These are phyloP conservation scores for Astrothelium macrocarpum DNA, from an alignment of 495 filamentous ascomycete species.

Conservation along the genomic window DNA sequence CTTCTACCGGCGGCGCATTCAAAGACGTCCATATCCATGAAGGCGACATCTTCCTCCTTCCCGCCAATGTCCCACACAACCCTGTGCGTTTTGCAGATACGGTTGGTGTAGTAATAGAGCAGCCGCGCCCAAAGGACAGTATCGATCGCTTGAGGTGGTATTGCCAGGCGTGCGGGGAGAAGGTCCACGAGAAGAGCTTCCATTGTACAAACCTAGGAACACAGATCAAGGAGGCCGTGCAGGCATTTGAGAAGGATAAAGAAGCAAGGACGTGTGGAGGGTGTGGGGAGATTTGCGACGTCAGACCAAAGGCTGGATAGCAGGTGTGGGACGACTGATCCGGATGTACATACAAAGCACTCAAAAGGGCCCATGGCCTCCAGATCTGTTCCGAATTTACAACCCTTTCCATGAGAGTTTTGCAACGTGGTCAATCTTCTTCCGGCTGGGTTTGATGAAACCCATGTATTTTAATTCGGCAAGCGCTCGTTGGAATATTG, in stretches of 20 bases:
- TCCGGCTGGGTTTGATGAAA: slow-evolving; percentile 78
- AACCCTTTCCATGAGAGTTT: slow-evolving; percentile 68
- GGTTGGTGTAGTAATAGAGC: slow-evolving; percentile 82
- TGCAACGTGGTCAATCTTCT: slow-evolving; percentile 82
- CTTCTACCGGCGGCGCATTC: slow-evolving; percentile 41
- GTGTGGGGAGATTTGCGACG: slow-evolving; percentile 66
- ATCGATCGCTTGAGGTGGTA: slow-evolving; percentile 89
- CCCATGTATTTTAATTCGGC: slow-evolving; percentile 80
- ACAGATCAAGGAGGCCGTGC: slow-evolving; percentile 90
- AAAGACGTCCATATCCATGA: slow-evolving; percentile 81
- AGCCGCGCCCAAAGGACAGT: slow-evolving; percentile 57
- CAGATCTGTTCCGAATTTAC: slow-evolving; percentile 21
- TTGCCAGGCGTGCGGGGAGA: slow-evolving; percentile 55
- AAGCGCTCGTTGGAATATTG: slow-evolving; percentile 70
- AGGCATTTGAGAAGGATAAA: slow-evolving; percentile 63
- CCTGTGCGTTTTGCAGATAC: slow-evolving; percentile 60
- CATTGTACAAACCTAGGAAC: slow-evolving; percentile 89
- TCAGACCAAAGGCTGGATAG: slow-evolving; percentile 21
- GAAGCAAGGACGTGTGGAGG: slow-evolving; percentile 64
- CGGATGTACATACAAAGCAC: no score
- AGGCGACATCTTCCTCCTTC: slow-evolving; percentile 90
- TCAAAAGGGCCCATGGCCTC: background rate
- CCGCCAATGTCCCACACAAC: slow-evolving; percentile 78
- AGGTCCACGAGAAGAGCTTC: slow-evolving; percentile 82
- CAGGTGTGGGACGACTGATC: background rate